A percentile compares a stretch with the other conserved stretches of the same genome.
These are phyloP conservation scores for Handroanthus guayacan DNA, from an alignment of 257 asterid species.

Conservation along the genomic window DNA sequence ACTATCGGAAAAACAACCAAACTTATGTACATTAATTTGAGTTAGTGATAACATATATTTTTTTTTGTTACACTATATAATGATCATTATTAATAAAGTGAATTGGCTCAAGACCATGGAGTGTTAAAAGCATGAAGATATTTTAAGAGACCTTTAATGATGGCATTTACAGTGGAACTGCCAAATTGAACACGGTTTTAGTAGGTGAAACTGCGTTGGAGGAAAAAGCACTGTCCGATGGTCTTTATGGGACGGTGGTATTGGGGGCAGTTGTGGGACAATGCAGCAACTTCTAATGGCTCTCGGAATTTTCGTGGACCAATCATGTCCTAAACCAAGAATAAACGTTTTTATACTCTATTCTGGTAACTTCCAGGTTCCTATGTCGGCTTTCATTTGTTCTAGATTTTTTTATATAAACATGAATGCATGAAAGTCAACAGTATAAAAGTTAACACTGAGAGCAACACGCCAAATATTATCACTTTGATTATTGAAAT, in stretches of 20 bases:
- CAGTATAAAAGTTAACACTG: not conserved
- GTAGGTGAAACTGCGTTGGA: conserved; percentile 26
- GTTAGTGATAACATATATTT: too few species aligned
- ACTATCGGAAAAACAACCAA: too few species aligned
- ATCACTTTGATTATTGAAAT: not conserved
- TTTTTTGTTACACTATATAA: too few species aligned
- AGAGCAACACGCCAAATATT: not conserved
- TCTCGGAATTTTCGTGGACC: not conserved
- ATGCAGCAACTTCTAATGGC: conserved; percentile 37
- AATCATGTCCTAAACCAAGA: not conserved
- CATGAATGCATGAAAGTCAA: not conserved
- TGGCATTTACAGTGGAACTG: not conserved
- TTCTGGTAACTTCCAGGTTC: not conserved
- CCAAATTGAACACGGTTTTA: conserved; percentile 37
- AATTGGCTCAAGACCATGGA: not conserved
- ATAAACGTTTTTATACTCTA: not conserved
- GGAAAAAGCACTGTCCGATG: not conserved
- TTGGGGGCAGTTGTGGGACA: conserved; percentile 25
- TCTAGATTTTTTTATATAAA: not conserved
- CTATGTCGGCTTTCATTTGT: not conserved
- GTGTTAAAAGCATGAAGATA: not conserved
- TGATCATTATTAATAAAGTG: too few species aligned
- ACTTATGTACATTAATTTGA: too few species aligned
- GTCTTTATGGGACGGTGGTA: not conserved
- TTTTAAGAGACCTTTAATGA: not conserved